phyloP scores from a whole-genome alignment of 106 monocot genomes.

The Xerophyta viscosa region DNA sequence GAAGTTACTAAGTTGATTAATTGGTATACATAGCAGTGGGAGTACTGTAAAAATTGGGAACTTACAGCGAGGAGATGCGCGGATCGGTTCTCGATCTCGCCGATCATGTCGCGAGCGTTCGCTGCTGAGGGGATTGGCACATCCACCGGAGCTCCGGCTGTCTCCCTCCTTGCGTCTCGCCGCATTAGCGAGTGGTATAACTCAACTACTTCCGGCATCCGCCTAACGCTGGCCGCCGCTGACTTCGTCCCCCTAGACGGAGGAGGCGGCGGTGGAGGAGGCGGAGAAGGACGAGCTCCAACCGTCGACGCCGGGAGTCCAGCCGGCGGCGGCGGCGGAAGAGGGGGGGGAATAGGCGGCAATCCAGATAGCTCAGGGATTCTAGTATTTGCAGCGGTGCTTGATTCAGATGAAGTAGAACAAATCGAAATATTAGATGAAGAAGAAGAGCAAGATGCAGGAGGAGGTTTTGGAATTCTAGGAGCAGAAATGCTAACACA shows the following conservation, averaged over 20 bases:
- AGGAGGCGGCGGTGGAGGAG: constrained; percentile 64
- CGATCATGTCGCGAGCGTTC: constrained; percentile 86
- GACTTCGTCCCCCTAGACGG: constrained; percentile 19
- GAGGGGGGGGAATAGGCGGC: constrained; percentile 25
- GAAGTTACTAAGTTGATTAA: no score
- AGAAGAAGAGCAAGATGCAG: constrained; percentile 4
- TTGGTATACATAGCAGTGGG: no score
- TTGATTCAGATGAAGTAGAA: constrained; percentile 25
- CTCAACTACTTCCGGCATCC: constrained; percentile 95
- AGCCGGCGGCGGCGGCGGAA: constrained; percentile 3
- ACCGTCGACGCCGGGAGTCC: not conserved
- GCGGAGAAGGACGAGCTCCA: constrained; percentile 15
- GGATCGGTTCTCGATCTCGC: constrained; percentile 98
- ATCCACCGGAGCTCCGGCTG: constrained; percentile 21
- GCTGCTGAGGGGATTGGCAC: constrained; percentile 17
- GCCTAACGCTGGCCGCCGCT: constrained; percentile 28
- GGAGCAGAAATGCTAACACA: no score
- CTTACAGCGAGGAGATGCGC: constrained; percentile 90
- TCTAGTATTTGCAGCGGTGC: constrained; percentile 1
- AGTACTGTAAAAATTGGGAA: not conserved
- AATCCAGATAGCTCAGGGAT: constrained; percentile 7
- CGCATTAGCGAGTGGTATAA: constrained; percentile 96
- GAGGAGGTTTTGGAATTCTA: constrained; percentile 68
- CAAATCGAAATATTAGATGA: no score
- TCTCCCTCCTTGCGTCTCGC: constrained; percentile 67